A percentile compares a stretch with the other conserved stretches of the same genome.
Conservation (phyloP, 2,329 filamentous ascomycete genomes). For the Penicillium sp. region DNA sequence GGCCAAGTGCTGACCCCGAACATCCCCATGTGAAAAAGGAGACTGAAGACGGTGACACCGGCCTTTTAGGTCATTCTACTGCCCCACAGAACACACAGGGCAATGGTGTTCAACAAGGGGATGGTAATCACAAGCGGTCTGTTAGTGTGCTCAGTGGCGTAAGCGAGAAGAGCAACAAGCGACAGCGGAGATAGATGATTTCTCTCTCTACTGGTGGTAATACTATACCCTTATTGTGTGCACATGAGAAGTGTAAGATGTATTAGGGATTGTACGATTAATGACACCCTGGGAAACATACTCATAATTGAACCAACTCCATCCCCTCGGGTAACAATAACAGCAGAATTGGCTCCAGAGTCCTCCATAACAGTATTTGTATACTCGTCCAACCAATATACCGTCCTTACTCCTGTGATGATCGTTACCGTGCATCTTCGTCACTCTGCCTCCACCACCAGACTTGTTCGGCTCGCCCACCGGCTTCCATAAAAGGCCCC, state of each 20-base stretch:
- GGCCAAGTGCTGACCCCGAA: constrained; percentile 11
- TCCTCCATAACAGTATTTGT: not conserved
- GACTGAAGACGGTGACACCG: constrained; percentile 30
- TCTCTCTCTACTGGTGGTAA: not conserved
- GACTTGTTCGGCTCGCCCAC: constrained; percentile 26
- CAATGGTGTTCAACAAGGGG: constrained; percentile 8
- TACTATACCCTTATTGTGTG: not conserved
- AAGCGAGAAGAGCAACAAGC: constrained; percentile 61
- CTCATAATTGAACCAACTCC: constrained; percentile 15
- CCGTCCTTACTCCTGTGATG: not conserved
- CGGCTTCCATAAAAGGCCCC: constrained; percentile 27
- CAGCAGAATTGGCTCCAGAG: not conserved
- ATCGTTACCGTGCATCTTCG: not conserved
- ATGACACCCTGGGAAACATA: constrained; percentile 24
- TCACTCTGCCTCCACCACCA: constrained; percentile 14
- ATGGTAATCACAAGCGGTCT: constrained; percentile 67
- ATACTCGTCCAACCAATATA: not conserved
- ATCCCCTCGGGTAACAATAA: constrained; percentile 21
- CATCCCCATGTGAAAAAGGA: constrained; percentile 39
- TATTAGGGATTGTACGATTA: constrained; percentile 32
- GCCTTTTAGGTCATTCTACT: constrained; percentile 17
- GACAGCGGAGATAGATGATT: constrained; percentile 45
- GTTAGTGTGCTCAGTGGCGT: constrained; percentile 73
- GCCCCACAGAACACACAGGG: constrained; percentile 13
- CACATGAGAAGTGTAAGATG: constrained; percentile 14